Base-by-base conservation (phyloP, 305 asterid genomes). In the Solanum hybrid region DNA sequence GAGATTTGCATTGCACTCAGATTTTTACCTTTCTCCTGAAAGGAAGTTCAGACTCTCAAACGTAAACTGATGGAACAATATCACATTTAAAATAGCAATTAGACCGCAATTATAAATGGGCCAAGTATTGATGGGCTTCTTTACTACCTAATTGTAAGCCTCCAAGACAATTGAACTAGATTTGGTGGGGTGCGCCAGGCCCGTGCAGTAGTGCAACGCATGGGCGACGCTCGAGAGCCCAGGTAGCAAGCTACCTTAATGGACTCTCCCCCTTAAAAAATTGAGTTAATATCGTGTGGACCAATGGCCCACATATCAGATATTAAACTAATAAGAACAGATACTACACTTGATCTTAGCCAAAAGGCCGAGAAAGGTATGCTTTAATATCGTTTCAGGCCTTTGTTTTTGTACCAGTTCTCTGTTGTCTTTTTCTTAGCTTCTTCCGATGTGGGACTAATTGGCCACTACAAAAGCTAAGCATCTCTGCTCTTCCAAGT, bases 301-400 rank as follows among this genome's bases (percentile, higher is more conserved):
- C 27, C 81, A 8, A 76, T 76, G 1, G 0, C 1, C 4, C 42
- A 32, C 81, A 76, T 76, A 76, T 76, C 42, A 76, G 8, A 76
- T 32, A 69, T 40, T 40, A 40, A 40, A 40, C 46, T 40, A 5
- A 40, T 40, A 40, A 40, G 14, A 40, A 40, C 46, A 40, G 46
- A 40, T 40, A 38, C 46, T 40, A 36, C 38, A 36, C 38, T 36
- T 36, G 38, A 86, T 77, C 87, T 89, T 89, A 89, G 84, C 91
- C 91, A 89, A 89, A 89, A 89, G 86, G 91, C 89, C 91, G 91
- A 89, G 91, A 89, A 89, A 89, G 79, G 87, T 77, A 77, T 64
- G 27, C 7, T 4, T 66, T 0, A 0, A 0, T 34, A 34, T 34
- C 1, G 35, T 34, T 88, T 84, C 93, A 90, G 22, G 85, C 85